Conservation (phyloP, 2,329 filamentous ascomycete genomes). For the Colletotrichum chlorophyti region DNA sequence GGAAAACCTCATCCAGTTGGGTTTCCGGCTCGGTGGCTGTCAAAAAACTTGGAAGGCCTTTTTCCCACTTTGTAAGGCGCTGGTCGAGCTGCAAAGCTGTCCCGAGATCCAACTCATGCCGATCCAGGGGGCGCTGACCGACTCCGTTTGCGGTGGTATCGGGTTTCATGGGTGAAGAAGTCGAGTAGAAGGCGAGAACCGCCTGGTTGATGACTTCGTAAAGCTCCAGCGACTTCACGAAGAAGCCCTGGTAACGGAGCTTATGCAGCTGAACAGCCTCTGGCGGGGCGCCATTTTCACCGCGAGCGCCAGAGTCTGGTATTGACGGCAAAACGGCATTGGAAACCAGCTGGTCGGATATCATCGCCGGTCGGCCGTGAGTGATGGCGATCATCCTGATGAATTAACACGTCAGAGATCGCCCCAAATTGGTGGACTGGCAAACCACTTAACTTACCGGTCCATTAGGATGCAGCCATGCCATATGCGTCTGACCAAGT, state of each 20-base stretch:
- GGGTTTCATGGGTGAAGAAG: background rate
- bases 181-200: slow-evolving; percentile 37
- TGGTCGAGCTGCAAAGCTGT: slow-evolving; percentile 40
- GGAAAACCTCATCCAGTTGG: slow-evolving; percentile 34
- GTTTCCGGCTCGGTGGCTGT: slow-evolving; percentile 29
- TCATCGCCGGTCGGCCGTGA: slow-evolving; percentile 43
- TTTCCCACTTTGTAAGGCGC: slow-evolving; percentile 40
- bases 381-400: slow-evolving; percentile 43
- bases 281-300: background rate
- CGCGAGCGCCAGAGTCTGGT: background rate
- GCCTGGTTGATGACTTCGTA: slow-evolving; percentile 45
- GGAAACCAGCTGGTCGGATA: slow-evolving; percentile 35
- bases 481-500: slow-evolving; percentile 41
- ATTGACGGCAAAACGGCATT: slow-evolving; percentile 36
- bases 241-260: slow-evolving; percentile 35
- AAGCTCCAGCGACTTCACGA: slow-evolving; percentile 42
- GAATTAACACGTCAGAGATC: background rate
- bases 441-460: slow-evolving; percentile 33
- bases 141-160: background rate
- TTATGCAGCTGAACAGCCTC: background rate
- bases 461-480: slow-evolving; percentile 47
- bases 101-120: slow-evolving; percentile 34
- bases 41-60: slow-evolving; percentile 35
- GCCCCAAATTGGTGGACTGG: too few relatives aligned
- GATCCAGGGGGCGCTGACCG: background rate